A percentile compares a stretch with the other conserved stretches of the same genome.
phyloP scores from a whole-genome alignment of 495 filamentous ascomycete species.

The Viridothelium virens region DNA sequence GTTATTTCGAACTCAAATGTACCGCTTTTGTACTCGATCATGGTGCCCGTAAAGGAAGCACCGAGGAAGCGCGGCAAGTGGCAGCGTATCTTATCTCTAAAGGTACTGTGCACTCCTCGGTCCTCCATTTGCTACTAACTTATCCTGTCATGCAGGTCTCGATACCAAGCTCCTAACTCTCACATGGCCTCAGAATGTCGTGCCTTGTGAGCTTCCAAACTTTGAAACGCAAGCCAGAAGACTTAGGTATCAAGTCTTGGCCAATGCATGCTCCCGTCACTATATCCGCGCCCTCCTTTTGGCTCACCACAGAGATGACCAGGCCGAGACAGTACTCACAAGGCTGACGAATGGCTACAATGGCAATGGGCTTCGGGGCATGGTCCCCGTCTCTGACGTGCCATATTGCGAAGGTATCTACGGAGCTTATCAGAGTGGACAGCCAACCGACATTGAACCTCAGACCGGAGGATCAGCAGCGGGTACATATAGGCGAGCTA shows the following conservation, averaged over 20 bases:
- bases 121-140: constrained; percentile 24
- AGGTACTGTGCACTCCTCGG: constrained; percentile 28
- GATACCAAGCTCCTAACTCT: constrained; percentile 44
- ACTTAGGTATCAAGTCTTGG: constrained; percentile 65
- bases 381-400: constrained; percentile 54
- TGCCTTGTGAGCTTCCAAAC: constrained; percentile 45
- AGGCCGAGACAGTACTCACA: constrained; percentile 80
- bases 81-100: constrained; percentile 43
- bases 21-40: constrained; percentile 73
- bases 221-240: constrained; percentile 74
- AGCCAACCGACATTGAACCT: constrained; percentile 14
- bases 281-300: constrained; percentile 53
- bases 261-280: constrained; percentile 46
- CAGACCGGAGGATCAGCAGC: background rate
- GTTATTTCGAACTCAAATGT: constrained; percentile 24
- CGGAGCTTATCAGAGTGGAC: constrained; percentile 62
- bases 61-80: constrained; percentile 57
- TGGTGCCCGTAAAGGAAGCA: constrained; percentile 57
- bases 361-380: constrained; percentile 61
- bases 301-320: constrained; percentile 80
- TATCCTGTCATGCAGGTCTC: constrained; percentile 32
- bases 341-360: constrained; percentile 55
- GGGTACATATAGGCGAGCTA: background rate
- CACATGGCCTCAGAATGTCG: constrained; percentile 34
- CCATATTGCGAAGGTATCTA: constrained; percentile 76